Evolutionary conservation across 1,284 basidiomycete species (phyloP).

Genomic region (Cutaneotrichosporon spelunceum): DNA sequence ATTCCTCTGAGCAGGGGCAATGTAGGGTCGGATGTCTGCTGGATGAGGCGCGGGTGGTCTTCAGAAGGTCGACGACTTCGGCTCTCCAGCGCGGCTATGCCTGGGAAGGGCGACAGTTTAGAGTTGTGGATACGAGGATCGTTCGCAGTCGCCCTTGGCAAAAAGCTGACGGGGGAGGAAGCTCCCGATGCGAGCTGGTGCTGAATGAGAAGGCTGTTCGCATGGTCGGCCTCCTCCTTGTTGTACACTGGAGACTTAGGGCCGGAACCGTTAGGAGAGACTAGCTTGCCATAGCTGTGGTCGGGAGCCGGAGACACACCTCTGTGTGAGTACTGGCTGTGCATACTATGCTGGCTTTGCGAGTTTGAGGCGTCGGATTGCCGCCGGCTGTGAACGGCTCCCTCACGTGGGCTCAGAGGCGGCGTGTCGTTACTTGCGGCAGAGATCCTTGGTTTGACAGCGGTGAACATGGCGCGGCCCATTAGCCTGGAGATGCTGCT

Average conservation of each 20-base stretch:
- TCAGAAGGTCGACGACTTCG: constrained; percentile 6
- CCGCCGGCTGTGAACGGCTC: background rate
- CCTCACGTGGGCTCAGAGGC: background rate
- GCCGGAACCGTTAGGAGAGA: background rate
- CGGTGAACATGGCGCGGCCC: constrained; percentile 29
- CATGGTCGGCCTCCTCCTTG: constrained; percentile 7
- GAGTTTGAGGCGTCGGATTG: constrained; percentile 3
- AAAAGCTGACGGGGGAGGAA: constrained; percentile 55
- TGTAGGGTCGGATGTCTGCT: constrained; percentile 36
- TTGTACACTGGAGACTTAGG: constrained; percentile 3
- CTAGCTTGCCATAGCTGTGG: background rate
- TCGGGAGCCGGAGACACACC: constrained; percentile 1
- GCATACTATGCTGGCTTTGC: constrained; percentile 2
- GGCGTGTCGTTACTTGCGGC: background rate
- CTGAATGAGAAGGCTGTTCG: constrained; percentile 38
- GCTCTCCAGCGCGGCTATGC: constrained; percentile 65
- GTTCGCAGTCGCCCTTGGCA: constrained; percentile 57
- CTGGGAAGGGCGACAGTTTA: constrained; percentile 85
- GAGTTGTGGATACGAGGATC: constrained; percentile 60
- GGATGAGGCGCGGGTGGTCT: constrained; percentile 29
- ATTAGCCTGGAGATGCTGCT: constrained; percentile 39
- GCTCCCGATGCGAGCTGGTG: constrained; percentile 36
- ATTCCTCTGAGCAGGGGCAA: background rate
- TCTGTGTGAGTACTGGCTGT: background rate
- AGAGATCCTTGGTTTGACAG: background rate